Base-by-base conservation (phyloP, 371 early-diverging fungal genomes). In the Blastocladiella emersonii region DNA sequence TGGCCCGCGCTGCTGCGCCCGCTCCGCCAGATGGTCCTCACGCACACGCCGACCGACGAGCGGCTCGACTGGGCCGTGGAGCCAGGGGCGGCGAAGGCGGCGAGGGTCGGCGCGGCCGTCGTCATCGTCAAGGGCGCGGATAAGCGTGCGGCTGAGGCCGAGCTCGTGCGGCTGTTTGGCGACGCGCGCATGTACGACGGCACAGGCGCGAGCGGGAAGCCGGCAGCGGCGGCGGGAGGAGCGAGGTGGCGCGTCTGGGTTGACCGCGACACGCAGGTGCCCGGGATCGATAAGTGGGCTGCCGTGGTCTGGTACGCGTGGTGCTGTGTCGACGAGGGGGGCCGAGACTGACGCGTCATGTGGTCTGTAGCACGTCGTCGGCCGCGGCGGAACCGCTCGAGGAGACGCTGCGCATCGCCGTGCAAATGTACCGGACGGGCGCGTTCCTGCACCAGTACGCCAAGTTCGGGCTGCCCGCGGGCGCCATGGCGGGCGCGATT, bases 41-140 rank as follows among this genome's bases (percentile, higher is more conserved):
- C 37, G 19, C n/a, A 59, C 59, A 25, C 13, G 25, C 59, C 59
- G 30, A 59, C 37, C 27, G 59, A 59, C 43, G 59, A 59, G 32
- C 15, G 44, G 1, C 23, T 59, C 10, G 34, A 34, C 4, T 56
- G 56, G 56, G 4, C 10, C 4, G 4, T 30, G 34, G 19, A 3
- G 7, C 23, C 56, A 21, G 21, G 23, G 35, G 19, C 21, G 4
- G 35, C 13, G 30, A 21, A 10, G 3, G 35, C 21, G 19, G 4
- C 3, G 10, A 19, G 3, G 13, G 37, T 34, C 34, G 56, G 23
- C 4, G 30, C 37, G 30, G 23, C 19, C 10, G 56, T 35, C 15
- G 19, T 56, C 4, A 3, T 37, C 10, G 4, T 35, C 30, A 56
- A 56, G 3, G 56, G 23, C 30, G 37, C 37, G 56, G 56, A 10